Base-by-base conservation (phyloP, 805 yeast genomes). In the Wickerhamiella kazuoi region DNA sequence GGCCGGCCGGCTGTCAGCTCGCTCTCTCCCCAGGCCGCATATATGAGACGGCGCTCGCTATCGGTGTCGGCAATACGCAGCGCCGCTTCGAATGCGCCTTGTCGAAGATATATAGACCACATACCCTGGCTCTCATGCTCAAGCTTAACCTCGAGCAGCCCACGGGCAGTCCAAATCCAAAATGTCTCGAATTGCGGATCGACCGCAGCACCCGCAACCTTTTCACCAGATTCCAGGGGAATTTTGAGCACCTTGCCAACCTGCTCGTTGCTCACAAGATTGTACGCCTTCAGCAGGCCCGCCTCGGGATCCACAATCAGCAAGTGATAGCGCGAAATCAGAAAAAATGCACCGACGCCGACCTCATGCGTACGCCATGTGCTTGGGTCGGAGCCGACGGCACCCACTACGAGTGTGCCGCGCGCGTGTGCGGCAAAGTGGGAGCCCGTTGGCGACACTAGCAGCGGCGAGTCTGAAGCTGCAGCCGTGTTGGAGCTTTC, bases 71-170 rank as follows among this genome's bases (percentile, higher is more conserved):
- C 53, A 14, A 72, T 53, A 1, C 53, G 46, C 35, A 81, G 59
- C 0, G 32, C 32, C 34, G 71, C 72, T 15, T 76, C 80, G 55
- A 66, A 87, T 41, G 69, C 57, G 6, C 62, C 55, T 37, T 62
- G 62, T 3, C 64, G 65, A n/a, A 75, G 52, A 49, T 76, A 55
- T 0, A 71, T 61, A 39, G 68, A 69, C 94, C 96, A 82, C 2
- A 86, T 74, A 20, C 79, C 79, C 3, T 68, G 61, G 3, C 74
- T 64, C 54, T 87, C 96, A 50, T 78, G 69, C 28, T 67, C 67
- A 11, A 81, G 62, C 8, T 46, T 49, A 5, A 90, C 57, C 53
- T 90, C 98, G 52, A 68, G 79, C 8, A 90, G 72, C 36, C 64
- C 65, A 4, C 59, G 51, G 11, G 61, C 56, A 0, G 90, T 72